phyloP scores from a whole-genome alignment of 2,329 filamentous ascomycete species.

The Paraphoma sp. region DNA sequence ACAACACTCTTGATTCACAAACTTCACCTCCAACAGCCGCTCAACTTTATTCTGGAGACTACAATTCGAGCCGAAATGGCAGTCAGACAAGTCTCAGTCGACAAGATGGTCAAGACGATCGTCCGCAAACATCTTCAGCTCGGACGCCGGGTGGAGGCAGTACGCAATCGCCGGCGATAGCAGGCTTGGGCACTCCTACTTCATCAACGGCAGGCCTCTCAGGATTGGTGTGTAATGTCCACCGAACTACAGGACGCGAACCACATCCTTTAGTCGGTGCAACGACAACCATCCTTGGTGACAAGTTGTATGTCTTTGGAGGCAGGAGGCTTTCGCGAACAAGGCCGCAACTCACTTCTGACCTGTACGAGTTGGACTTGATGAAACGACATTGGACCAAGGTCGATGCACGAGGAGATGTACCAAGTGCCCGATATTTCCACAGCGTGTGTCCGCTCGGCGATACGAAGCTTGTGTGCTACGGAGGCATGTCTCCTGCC shows the following conservation, averaged over 20 bases:
- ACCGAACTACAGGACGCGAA: slow-evolving; percentile 86
- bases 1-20: slow-evolving; percentile 56
- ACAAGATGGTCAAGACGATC: slow-evolving; percentile 51
- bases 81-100: slow-evolving; percentile 56
- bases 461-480: slow-evolving; percentile 96
- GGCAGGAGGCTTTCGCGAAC: slow-evolving; percentile 85
- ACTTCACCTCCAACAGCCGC: slow-evolving; percentile 53
- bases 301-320: slow-evolving; percentile 97
- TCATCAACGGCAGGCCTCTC: slow-evolving; percentile 66
- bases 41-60: slow-evolving; percentile 47
- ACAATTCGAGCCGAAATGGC: slow-evolving; percentile 52
- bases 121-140: slow-evolving; percentile 36
- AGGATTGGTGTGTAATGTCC: slow-evolving; percentile 72
- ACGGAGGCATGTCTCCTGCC: slow-evolving; percentile 94
- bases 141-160: slow-evolving; percentile 52
- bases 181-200: slow-evolving; percentile 46
- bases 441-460: slow-evolving; percentile 94
- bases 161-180: slow-evolving; percentile 52
- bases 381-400: slow-evolving; percentile 93
- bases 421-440: slow-evolving; percentile 92
- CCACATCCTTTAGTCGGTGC: slow-evolving; percentile 92
- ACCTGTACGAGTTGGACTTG: slow-evolving; percentile 92
- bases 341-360: slow-evolving; percentile 82
- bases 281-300: slow-evolving; percentile 91
- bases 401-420: slow-evolving; percentile 80